Percentiles rank a stretch among this genome's conserved stretches.
phyloP scores from a whole-genome alignment of 257 asterid genomes.

The Thymus mandschuricus region DNA sequence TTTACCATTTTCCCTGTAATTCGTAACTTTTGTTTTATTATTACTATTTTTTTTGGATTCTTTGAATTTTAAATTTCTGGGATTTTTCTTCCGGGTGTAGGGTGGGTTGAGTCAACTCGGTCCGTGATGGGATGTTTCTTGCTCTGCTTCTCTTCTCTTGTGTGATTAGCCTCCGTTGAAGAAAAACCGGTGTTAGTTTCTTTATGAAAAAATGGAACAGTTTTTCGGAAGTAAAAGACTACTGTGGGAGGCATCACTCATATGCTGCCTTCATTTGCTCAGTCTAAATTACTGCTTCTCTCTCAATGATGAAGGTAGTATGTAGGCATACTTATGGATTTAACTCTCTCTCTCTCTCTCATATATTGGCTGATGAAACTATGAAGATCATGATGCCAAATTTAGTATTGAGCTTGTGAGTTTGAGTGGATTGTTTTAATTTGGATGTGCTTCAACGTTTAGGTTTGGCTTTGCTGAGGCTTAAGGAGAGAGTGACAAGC shows the following conservation, averaged over 20 bases:
- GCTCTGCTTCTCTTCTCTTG: constrained; percentile 14
- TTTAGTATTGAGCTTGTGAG: neutral
- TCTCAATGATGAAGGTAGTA: constrained; percentile 74
- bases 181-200: constrained; percentile 26
- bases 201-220: constrained; percentile 41
- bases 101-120: constrained; percentile 40
- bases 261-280: constrained; percentile 35
- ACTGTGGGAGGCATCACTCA: constrained; percentile 25
- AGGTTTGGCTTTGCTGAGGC: constrained; percentile 75
- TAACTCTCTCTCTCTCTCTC: neutral
- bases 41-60: neutral
- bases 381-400: too few species aligned
- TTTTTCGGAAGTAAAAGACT: constrained; percentile 30
- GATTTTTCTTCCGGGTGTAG: constrained; percentile 21
- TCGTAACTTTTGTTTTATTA: neutral
- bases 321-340: neutral
- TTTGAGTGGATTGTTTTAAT: neutral
- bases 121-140: constrained; percentile 28
- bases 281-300: constrained; percentile 34
- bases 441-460: constrained; percentile 17
- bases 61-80: constrained; percentile 23
- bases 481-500: constrained; percentile 52
- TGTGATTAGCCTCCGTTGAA: constrained; percentile 20
- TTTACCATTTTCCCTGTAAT: constrained; percentile 6
- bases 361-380: too few species aligned